Conservation (phyloP, 352 stramenopile species). For the Pythium diclinum region DNA sequence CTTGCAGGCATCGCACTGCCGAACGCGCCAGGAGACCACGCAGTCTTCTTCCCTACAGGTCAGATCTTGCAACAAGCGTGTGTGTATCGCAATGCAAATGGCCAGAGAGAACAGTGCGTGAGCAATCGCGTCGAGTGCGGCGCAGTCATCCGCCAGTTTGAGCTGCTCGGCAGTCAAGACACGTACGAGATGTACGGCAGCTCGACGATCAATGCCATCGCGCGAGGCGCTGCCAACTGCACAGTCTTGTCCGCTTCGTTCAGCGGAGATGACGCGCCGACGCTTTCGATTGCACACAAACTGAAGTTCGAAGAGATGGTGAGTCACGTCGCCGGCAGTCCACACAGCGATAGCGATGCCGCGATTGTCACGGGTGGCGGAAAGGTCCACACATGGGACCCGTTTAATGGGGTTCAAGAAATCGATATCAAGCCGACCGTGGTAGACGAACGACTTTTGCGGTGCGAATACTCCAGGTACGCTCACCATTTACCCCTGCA, state of each 20-base stretch:
- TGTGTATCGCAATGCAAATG: slow-evolving; percentile 33
- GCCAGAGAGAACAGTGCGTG: slow-evolving; percentile 5
- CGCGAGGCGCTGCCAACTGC: slow-evolving; percentile 44
- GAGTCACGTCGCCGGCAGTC: slow-evolving; percentile 58
- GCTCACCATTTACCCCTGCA: not conserved
- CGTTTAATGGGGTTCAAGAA: slow-evolving; percentile 39
- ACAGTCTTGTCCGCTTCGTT: slow-evolving; percentile 32
- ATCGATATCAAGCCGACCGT: slow-evolving; percentile 25
- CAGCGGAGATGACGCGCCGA: slow-evolving; percentile 16
- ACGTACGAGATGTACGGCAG: slow-evolving; percentile 35
- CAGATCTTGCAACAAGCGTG: slow-evolving; percentile 65
- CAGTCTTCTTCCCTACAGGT: slow-evolving; percentile 67
- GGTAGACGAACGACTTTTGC: slow-evolving; percentile 39
- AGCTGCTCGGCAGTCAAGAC: slow-evolving; percentile 46
- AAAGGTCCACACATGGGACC: slow-evolving; percentile 49
- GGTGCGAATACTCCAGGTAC: slow-evolving; percentile 76
- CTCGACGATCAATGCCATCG: slow-evolving; percentile 35
- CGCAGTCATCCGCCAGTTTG: slow-evolving; percentile 54
- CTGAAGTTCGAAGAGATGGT: slow-evolving; percentile 57
- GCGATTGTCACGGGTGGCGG: slow-evolving; percentile 51
- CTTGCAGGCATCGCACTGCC: slow-evolving; percentile 38
- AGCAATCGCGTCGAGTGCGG: slow-evolving; percentile 58
- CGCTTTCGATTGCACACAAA: slow-evolving; percentile 33
- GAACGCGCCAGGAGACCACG: slow-evolving; percentile 31
- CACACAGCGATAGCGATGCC: slow-evolving; percentile 56